phyloP scores from a whole-genome alignment of 1,139 yeast species.

The Nakaseomyces delphensis region DNA sequence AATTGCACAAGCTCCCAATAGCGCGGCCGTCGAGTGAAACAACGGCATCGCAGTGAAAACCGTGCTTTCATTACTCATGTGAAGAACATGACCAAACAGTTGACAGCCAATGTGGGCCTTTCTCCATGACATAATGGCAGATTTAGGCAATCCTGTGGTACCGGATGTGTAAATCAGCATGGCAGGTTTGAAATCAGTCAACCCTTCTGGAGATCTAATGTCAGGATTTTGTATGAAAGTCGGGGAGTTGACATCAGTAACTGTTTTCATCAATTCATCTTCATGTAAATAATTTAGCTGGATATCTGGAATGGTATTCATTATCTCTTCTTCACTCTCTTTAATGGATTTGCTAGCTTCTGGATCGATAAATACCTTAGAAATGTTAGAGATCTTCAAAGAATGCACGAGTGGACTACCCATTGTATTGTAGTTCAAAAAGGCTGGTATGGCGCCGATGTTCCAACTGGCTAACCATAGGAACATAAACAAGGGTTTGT shows the following conservation, averaged over 20 bases:
- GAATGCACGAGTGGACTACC: slow-evolving; percentile 77
- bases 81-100: slow-evolving; percentile 62
- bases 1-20: slow-evolving; percentile 74
- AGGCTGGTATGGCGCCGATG: slow-evolving; percentile 83
- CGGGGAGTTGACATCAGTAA: slow-evolving; percentile 42
- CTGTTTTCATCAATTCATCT: slow-evolving; percentile 35
- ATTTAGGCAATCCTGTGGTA: slow-evolving; percentile 91
- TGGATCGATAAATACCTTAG: slow-evolving; percentile 66
- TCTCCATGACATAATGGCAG: slow-evolving; percentile 91
- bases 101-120: slow-evolving; percentile 63
- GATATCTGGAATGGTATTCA: slow-evolving; percentile 33
- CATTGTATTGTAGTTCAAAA: slow-evolving; percentile 70
- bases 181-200: slow-evolving; percentile 54
- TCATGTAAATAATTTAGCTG: slow-evolving; percentile 52
- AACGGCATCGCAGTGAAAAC: slow-evolving; percentile 92
- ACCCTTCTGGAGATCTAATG: slow-evolving; percentile 44
- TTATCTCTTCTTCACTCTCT: slow-evolving; percentile 45
- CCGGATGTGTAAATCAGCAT: slow-evolving; percentile 86
- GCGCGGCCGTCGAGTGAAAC: slow-evolving; percentile 89
- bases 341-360: slow-evolving; percentile 51
- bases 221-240: slow-evolving; percentile 47
- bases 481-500: slow-evolving; percentile 72
- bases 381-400: slow-evolving; percentile 56
- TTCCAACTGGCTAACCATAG: slow-evolving; percentile 87
- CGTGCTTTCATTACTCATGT: slow-evolving; percentile 45